Conservation (phyloP, 2,329 filamentous ascomycete species). For the Truncatella angustata region DNA sequence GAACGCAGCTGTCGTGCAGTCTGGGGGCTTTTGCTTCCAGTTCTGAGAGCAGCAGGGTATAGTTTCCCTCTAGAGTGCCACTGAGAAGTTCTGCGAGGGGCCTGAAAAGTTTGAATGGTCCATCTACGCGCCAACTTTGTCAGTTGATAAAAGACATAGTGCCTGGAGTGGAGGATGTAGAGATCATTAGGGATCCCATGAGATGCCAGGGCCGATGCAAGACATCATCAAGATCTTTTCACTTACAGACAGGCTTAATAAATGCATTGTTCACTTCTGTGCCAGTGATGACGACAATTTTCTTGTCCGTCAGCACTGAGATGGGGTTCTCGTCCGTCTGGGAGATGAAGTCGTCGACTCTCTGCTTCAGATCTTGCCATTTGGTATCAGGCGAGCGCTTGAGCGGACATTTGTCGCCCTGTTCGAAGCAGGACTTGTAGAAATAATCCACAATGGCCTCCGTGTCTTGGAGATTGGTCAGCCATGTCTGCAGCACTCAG, state of each 20-base stretch:
- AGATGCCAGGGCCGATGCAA: too few species aligned
- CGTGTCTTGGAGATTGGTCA: constrained; percentile 35
- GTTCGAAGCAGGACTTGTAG: constrained; percentile 34
- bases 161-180: too few species aligned
- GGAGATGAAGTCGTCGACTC: constrained; percentile 30
- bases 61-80: constrained; percentile 27
- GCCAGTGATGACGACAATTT: constrained; percentile 27
- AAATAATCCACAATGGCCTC: constrained; percentile 32
- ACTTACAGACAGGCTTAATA: constrained; percentile 28
- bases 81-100: constrained; percentile 17
- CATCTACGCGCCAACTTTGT: too few species aligned
- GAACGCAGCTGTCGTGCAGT: constrained; percentile 8
- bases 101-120: constrained; percentile 20
- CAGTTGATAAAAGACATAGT: too few species aligned
- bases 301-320: constrained; percentile 17
- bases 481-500: constrained; percentile 26
- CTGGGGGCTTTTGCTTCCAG: background rate
- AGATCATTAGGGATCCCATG: too few species aligned
- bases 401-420: constrained; percentile 28
- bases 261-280: constrained; percentile 29
- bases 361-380: constrained; percentile 26
- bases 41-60: constrained; percentile 14
- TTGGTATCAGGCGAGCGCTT: constrained; percentile 21
- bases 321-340: constrained; percentile 27
- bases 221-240: too few species aligned